Evolutionary conservation across 495 filamentous ascomycete genomes (phyloP), one percentile per base, ranked within the genome.

Genomic region (Neurospora sp.): DNA sequence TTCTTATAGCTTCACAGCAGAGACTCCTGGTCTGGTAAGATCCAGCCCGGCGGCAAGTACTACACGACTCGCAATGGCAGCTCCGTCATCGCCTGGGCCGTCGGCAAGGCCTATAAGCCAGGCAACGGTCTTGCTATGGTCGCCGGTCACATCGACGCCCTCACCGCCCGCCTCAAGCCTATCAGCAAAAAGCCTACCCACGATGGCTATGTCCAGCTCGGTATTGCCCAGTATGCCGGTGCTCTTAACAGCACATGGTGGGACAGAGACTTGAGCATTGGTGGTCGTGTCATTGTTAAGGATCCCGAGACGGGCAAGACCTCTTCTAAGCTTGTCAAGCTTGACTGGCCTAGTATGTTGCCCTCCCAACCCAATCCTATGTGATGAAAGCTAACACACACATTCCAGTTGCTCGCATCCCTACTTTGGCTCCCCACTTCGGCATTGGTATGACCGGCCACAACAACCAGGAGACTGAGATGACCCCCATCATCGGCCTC

Each of bases 341-440:
- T 98, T 39, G 92, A 91, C 78, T 97, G 94, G 92, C 96, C 96
- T 1, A 91, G 81, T 86, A 80, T 72, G 80, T 70, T 70, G 31
- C 1, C 41, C 41, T 23, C 20, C 16, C 42, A 20, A 12, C 40
- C 9, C 37, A 31, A 46, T 44, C 39, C 20, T 14, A 38, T 40
- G 5, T 27, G 69, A 44, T 27, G 8, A 42, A 42, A 42, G 14
- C 42, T 27, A 23, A 66, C 37, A n/a, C n/a, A n/a, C 35, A 59
- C 71, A 39, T 66, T 39, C 54, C 66, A 84, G 90, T 99, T 82
- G 96, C 96, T 16, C 87, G 93, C 46, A 94, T 98, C 75, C 94
- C 96, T 14, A 97, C 96, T 1, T 86, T 99, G 7, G 96, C 96
- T 42, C 93, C 93, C 42, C 96, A 99, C 81, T 99, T 99, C 76